Conservation (phyloP, 495 filamentous ascomycete species). For the Annulohypoxylon bovei region DNA sequence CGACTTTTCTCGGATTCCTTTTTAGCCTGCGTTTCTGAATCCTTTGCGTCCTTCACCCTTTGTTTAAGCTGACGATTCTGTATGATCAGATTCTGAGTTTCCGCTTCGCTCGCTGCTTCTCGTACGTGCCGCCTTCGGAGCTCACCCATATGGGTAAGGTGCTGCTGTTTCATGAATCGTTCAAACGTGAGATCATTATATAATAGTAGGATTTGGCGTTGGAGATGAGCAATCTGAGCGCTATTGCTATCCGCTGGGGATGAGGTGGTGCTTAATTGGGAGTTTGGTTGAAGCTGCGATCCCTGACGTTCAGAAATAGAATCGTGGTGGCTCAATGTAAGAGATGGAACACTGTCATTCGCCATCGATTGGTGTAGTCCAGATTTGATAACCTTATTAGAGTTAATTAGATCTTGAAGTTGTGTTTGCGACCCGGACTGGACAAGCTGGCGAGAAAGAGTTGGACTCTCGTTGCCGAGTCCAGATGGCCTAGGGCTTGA, state of each 20-base stretch:
- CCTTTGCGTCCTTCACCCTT: conserved; percentile 73
- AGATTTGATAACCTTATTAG: conserved; percentile 61
- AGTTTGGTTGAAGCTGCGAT: conserved; percentile 33
- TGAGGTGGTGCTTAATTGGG: conserved; percentile 10
- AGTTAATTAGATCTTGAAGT: conserved; percentile 64
- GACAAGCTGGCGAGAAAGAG: conserved; percentile 58
- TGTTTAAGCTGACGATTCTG: conserved; percentile 74
- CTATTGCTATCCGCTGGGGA: conserved; percentile 33
- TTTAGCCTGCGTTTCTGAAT: conserved; percentile 67
- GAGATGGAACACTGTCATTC: conserved; percentile 62
- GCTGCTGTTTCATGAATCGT: conserved; percentile 77
- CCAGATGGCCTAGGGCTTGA: conserved; percentile 52
- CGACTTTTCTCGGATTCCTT: conserved; percentile 72
- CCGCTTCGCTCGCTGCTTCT: conserved; percentile 75
- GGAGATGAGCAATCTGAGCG: conserved; percentile 65
- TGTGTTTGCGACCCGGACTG: conserved; percentile 58
- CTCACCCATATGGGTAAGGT: conserved; percentile 77
- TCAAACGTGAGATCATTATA: conserved; percentile 82
- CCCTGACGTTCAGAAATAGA: conserved; percentile 46
- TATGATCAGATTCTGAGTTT: conserved; percentile 78
- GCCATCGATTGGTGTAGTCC: conserved; percentile 60
- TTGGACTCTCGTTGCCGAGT: conserved; percentile 63
- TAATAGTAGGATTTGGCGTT: conserved; percentile 72
- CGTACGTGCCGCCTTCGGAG: conserved; percentile 72
- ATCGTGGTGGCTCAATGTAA: conserved; percentile 56